Evolutionary conservation across 2,329 filamentous ascomycete species (phyloP), one percentile per base, ranked within the genome.

Genomic region (Diplodia scrobiculata): DNA sequence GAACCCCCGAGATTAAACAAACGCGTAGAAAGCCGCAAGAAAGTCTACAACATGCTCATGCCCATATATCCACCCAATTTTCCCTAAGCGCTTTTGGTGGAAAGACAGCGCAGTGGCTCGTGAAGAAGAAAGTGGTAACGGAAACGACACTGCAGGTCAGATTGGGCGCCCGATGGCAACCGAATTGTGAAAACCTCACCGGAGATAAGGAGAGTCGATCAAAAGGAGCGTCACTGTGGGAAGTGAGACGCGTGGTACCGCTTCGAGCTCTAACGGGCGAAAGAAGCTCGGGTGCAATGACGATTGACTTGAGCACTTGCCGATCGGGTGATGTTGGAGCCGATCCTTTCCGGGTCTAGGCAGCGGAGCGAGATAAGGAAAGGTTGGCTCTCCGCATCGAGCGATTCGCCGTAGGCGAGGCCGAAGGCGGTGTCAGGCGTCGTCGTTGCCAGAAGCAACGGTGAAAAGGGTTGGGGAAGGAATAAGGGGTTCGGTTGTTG

Each of bases 11-110:
- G 25, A 48, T 62, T 48, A 62, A 60, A 62, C 58, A 50, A 62
- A 32, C 17, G 45, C 48, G 36, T 50, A 60, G 55, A 50, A 62
- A 29, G 58, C 58, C n/a, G 41, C 58, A 62, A 62, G 41, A 55
- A 58, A 50, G 58, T 62, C 58, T 62, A 62, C 58, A 62, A 62
- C 58, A 62, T 62, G 58, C 58, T 62, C 58, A 36, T 62, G 36
- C 27, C 58, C 25, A 62, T 62, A 48, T 62, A 50, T 50, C 58
- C 58, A 62, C 45, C 58, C 58, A 29, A n/a, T 34, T 47, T 62
- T 47, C 58, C 58, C 58, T 62, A 62, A 36, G 58, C 58, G 58
- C 58, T 62, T 45, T 36, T 62, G 10, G 13, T 13, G 48, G 2
- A 41, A 36, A 47, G 54, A 47, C 25, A 29, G 54, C 54, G 41